phyloP scores from a whole-genome alignment of 2,329 filamentous ascomycete species.

The Ophiognomonia clavigignenti-juglandacearum region DNA sequence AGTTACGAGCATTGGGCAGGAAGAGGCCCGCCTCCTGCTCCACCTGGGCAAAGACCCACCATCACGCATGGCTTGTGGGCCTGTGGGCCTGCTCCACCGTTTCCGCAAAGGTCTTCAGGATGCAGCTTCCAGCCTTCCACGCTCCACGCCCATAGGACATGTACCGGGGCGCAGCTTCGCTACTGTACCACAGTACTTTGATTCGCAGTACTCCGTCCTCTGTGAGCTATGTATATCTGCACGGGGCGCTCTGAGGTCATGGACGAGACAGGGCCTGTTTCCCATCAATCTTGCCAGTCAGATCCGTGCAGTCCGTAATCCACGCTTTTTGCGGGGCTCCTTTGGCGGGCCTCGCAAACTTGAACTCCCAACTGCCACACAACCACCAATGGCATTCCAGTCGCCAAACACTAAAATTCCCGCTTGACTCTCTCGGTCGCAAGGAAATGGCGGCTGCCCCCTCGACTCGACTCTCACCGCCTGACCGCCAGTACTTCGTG shows the following conservation, averaged over 20 bases:
- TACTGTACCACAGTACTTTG: too few species aligned
- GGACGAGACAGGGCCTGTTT: too few species aligned
- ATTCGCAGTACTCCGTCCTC: not conserved
- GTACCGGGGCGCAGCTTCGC: too few species aligned
- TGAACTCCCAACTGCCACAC: too few species aligned
- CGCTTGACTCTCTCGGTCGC: conserved; percentile 10
- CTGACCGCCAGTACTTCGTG: conserved; percentile 6
- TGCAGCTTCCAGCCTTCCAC: not conserved
- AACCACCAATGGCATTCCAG: conserved; percentile 8
- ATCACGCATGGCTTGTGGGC: too few species aligned
- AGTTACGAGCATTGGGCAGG: too few species aligned
- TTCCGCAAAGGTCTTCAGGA: not conserved
- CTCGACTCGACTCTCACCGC: conserved; percentile 15
- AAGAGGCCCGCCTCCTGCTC: not conserved
- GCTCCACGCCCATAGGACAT: not conserved
- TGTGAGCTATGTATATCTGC: not conserved
- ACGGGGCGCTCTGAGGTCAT: conserved; percentile 12
- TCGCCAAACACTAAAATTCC: conserved; percentile 4
- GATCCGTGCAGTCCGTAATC: not conserved
- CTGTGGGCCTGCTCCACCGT: not conserved
- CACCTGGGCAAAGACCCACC: not conserved
- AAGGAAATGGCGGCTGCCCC: conserved; percentile 1
- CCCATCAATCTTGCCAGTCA: too few species aligned
- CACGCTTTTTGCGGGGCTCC: not conserved
- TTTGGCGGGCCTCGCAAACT: conserved; percentile 5